Base-by-base conservation (phyloP, 768 basidiomycete species). In the Leccinum longicurvipes region DNA sequence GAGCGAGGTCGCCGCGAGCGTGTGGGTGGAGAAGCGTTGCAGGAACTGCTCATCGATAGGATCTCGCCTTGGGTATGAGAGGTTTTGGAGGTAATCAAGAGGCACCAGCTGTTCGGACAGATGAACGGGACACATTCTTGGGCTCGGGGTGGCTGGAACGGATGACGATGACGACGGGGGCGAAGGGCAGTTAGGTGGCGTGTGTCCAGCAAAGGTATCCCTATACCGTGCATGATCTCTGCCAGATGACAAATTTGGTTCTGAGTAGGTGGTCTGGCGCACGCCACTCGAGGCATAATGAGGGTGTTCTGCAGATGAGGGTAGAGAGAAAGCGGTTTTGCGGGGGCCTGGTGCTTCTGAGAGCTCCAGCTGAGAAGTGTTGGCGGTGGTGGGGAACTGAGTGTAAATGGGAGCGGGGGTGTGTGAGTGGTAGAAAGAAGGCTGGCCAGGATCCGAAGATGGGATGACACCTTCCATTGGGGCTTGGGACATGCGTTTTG, bases 31-130 rank as follows among this genome's bases (percentile, higher is more conserved):
- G 63, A 88, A 83, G 24, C 81, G 79, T 60, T 82, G 79, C 48
- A 88, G 72, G 53, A 84, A 72, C 55, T 83, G 82, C 61, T 87
- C 85, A 63, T 87, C 86, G 23, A 77, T 74, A 49, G 85, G 84
- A 61, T 87, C 80, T 11, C 86, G 79, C 64, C 78, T 72, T 17
- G 81, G 79, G 28, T 75, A 79, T n/a, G 79, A 70, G 19, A 80
- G 73, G 51, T 71, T 78, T 66, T 83, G 80, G 14, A 87, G 80
- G 47, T 82, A 79, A 61, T 84, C 79, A 28, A 88, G 77, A 46
- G 86, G 86, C 11, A 88, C 86, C 0, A 87, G 76, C 56, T 70
- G 66, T 41, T 71, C 70, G 0, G 70, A 60, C 41, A 73, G n/a
- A 48, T 63, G 64, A 19, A 53, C 10, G 6, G 56, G 21, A 12